Percentiles rank a stretch among this genome's conserved stretches.
Evolutionary conservation across 176 grass and related monocot species (phyloP).

Genomic region (Musa acuminata): DNA sequence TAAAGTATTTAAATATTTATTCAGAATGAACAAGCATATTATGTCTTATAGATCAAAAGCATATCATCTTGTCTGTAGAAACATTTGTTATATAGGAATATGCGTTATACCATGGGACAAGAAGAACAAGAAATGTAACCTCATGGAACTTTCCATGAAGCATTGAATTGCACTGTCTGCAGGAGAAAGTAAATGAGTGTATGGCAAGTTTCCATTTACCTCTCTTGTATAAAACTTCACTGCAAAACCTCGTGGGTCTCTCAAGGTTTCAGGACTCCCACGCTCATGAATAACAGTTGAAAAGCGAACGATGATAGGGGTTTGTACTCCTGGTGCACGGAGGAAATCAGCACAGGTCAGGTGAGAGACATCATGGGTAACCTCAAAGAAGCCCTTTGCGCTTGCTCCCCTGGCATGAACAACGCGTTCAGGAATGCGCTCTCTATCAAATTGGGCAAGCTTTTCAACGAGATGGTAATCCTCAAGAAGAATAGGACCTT

Average conservation of each 20-base stretch:
- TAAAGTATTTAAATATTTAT: too few species aligned
- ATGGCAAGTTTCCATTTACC: conserved; percentile 7
- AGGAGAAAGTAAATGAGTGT: background rate
- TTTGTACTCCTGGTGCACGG: conserved; percentile 68
- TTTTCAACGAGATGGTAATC: conserved; percentile 98
- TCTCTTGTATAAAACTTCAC: conserved; percentile 98
- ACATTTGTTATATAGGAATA: too few species aligned
- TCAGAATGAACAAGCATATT: too few species aligned
- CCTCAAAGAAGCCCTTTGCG: conserved; percentile 99
- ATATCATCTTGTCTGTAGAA: too few species aligned
- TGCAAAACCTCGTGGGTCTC: conserved; percentile 92
- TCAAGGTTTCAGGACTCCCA: conserved; percentile 86
- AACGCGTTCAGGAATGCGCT: conserved; percentile 89
- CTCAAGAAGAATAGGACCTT: conserved; percentile 88
- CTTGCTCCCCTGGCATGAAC: conserved; percentile 90
- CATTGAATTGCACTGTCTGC: background rate
- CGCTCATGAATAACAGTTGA: conserved; percentile 99
- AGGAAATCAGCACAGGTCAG: conserved; percentile 95
- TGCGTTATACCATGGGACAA: too few species aligned
- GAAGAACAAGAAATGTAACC: background rate
- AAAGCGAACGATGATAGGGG: conserved; percentile 81
- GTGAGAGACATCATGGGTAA: conserved; percentile 85
- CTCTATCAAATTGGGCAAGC: conserved; percentile 82
- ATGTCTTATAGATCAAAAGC: too few species aligned
- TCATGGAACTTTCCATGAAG: background rate